These are phyloP conservation scores for Coniophora puteana DNA, from an alignment of 1,284 basidiomycete species.

Conservation along the genomic window DNA sequence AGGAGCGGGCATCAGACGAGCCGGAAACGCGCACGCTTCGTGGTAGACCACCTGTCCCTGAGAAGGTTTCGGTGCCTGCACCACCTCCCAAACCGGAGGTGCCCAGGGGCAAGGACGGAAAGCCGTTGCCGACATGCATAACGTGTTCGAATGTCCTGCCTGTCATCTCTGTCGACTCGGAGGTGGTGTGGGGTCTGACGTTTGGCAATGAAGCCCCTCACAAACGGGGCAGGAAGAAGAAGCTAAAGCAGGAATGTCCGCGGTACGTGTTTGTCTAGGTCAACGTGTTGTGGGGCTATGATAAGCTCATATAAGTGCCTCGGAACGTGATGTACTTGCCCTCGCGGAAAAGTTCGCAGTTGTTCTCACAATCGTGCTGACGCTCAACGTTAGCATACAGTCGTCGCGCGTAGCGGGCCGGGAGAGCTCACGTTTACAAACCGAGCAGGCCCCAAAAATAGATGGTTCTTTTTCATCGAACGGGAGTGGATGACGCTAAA, in stretches of 20 bases:
- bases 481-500: conserved; percentile 91
- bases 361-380: conserved; percentile 90
- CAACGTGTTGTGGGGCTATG: no score
- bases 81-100: conserved; percentile 31
- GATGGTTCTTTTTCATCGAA: conserved; percentile 87
- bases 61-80: conserved; percentile 32
- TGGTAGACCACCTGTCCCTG: conserved; percentile 37
- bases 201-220: conserved; percentile 42
- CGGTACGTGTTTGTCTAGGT: no score
- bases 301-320: no score
- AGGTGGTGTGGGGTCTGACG: conserved; percentile 68
- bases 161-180: conserved; percentile 66
- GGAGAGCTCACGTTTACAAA: conserved; percentile 81
- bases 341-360: conserved; percentile 83
- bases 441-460: conserved; percentile 89
- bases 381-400: conserved; percentile 17
- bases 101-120: conserved; percentile 51
- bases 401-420: conserved; percentile 11
- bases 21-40: conserved; percentile 46
- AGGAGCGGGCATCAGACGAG: conserved; percentile 45
- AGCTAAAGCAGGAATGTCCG: conserved; percentile 66
- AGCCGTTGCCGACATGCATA: conserved; percentile 55
- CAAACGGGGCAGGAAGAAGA: conserved; percentile 47
- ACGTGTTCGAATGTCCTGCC: conserved; percentile 68
- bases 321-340: conserved; percentile 89